phyloP scores from a whole-genome alignment of 1,284 basidiomycete genomes.

The Porodaedalea pini region DNA sequence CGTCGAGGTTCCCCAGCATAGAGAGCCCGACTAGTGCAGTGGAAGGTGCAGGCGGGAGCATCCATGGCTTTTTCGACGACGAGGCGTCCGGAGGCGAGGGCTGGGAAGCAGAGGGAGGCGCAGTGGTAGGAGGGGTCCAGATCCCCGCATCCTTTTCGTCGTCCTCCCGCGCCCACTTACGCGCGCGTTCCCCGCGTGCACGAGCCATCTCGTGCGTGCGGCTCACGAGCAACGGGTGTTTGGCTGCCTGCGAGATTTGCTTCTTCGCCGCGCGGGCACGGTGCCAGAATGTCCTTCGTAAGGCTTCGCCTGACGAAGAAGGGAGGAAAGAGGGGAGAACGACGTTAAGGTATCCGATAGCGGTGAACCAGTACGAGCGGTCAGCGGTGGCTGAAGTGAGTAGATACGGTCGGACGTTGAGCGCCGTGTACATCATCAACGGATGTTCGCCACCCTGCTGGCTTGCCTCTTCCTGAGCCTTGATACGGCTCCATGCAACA shows the following conservation, averaged over 20 bases:
- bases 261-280: conserved; percentile 63
- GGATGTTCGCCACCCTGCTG: conserved; percentile 43
- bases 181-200: conserved; percentile 54
- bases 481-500: conserved; percentile 61
- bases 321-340: conserved; percentile 68
- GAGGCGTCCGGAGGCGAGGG: conserved; percentile 19
- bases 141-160: conserved; percentile 54
- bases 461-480: conserved; percentile 30
- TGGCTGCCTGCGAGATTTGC: conserved; percentile 61
- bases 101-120: conserved; percentile 20
- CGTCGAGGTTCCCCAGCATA: conserved; percentile 75
- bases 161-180: conserved; percentile 67
- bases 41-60: conserved; percentile 36
- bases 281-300: conserved; percentile 61
- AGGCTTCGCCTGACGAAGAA: conserved; percentile 29
- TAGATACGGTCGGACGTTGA: conserved; percentile 68
- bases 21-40: conserved; percentile 70
- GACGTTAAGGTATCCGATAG: conserved; percentile 78
- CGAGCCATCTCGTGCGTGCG: conserved; percentile 62
- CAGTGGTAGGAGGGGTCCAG: conserved; percentile 36
- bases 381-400: conserved; percentile 37
- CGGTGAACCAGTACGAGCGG: conserved; percentile 73
- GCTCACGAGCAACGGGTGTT: conserved; percentile 55
- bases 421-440: conserved; percentile 76
- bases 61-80: conserved; percentile 8